phyloP scores from a whole-genome alignment of 352 stramenopile species.

The Phytophthora rubi region DNA sequence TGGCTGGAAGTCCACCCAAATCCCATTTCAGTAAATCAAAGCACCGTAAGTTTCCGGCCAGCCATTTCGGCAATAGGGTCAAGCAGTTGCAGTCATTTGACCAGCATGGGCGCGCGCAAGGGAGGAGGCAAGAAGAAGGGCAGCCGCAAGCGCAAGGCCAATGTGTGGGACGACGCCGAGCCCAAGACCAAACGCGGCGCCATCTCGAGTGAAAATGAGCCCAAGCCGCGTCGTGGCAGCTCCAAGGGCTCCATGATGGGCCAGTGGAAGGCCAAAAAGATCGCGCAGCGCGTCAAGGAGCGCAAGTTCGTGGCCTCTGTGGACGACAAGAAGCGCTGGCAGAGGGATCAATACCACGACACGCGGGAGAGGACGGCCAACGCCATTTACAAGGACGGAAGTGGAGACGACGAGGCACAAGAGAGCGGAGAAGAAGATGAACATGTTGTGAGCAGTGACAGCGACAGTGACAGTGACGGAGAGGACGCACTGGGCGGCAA shows the following conservation, averaged over 20 bases:
- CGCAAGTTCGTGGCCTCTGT: constrained; percentile 51
- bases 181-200: constrained; percentile 25
- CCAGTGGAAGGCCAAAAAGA: constrained; percentile 79
- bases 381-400: constrained; percentile 46
- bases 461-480: constrained; percentile 24
- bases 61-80: constrained; percentile 33
- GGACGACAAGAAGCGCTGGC: constrained; percentile 56
- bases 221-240: constrained; percentile 19
- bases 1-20: constrained; percentile 7
- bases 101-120: constrained; percentile 39
- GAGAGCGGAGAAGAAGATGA: background rate
- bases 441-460: constrained; percentile 6
- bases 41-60: constrained; percentile 13
- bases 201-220: constrained; percentile 13
- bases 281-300: constrained; percentile 48
- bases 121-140: constrained; percentile 51
- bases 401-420: constrained; percentile 19
- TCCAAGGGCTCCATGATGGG: constrained; percentile 66
- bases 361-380: constrained; percentile 46
- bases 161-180: constrained; percentile 57
- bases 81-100: constrained; percentile 5
- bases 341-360: constrained; percentile 47
- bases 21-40: constrained; percentile 27
- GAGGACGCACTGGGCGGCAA: constrained; percentile 10
- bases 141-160: constrained; percentile 55